A percentile compares a stretch with the other conserved stretches of the same genome.
Conservation (phyloP, 2,329 filamentous ascomycete genomes). For the Xenoacremonium recifei region DNA sequence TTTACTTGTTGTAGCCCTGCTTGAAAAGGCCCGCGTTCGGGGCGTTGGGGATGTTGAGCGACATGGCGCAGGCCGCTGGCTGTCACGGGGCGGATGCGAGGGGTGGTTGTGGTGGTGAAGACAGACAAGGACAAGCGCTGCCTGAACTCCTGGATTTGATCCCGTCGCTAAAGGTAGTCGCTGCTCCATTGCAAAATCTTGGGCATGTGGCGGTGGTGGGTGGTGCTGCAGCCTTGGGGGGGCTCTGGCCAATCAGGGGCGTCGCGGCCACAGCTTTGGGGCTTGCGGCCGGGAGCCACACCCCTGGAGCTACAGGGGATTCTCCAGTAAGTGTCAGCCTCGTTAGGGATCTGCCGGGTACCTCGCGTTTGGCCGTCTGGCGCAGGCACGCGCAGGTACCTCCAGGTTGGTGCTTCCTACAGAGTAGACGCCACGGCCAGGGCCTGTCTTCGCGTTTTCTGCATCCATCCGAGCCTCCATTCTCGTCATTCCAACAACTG, state of each 20-base stretch:
- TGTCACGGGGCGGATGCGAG: slow-evolving; percentile 14
- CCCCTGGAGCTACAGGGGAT: slow-evolving; percentile 3
- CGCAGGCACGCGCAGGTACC: too few relatives aligned
- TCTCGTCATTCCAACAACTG: too few relatives aligned
- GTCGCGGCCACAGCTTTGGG: neutral
- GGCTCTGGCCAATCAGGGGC: neutral
- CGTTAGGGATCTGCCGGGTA: slow-evolving; percentile 1
- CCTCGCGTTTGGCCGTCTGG: too few relatives aligned
- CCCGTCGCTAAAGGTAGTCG: slow-evolving; percentile 18
- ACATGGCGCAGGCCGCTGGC: slow-evolving; percentile 60
- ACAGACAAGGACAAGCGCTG: neutral
- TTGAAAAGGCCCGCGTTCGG: slow-evolving; percentile 95
- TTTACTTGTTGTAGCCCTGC: slow-evolving; percentile 91
- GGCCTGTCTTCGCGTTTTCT: too few relatives aligned
- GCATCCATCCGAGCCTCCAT: too few relatives aligned
- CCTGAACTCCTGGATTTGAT: neutral
- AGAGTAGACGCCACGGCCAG: too few relatives aligned
- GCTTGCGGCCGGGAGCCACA: neutral
- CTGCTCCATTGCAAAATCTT: slow-evolving; percentile 24
- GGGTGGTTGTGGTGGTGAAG: neutral
- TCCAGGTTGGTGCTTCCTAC: too few relatives aligned
- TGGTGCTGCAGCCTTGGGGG: slow-evolving; percentile 8
- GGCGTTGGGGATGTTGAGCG: slow-evolving; percentile 90
- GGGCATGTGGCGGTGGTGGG: slow-evolving; percentile 26
- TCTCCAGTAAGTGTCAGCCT: too few relatives aligned